phyloP scores from a whole-genome alignment of 805 yeast genomes.

The Yamadazyma scolyti region DNA sequence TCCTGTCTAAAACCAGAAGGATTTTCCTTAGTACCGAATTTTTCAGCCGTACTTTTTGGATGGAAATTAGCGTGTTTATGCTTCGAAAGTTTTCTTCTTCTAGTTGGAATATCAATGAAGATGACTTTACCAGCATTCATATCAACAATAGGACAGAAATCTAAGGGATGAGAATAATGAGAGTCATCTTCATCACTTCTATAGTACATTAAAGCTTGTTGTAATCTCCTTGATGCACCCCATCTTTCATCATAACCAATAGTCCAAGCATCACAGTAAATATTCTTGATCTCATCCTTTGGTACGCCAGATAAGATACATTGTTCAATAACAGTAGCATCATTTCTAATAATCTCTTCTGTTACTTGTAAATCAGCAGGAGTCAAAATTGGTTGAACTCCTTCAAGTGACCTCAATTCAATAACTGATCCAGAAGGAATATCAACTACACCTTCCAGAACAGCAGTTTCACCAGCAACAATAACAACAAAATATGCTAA shows the following conservation, averaged over 20 bases:
- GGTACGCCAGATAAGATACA: slow-evolving; percentile 69
- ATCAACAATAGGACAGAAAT: slow-evolving; percentile 80
- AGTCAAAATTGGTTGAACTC: slow-evolving; percentile 73
- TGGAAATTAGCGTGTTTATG: slow-evolving; percentile 68
- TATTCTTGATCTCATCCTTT: slow-evolving; percentile 53
- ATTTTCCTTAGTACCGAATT: slow-evolving; percentile 48
- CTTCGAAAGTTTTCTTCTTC: slow-evolving; percentile 69
- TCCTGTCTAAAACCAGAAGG: slow-evolving; percentile 55
- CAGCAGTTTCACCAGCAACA: slow-evolving; percentile 55
- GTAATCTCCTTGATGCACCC: slow-evolving; percentile 72
- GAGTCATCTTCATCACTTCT: slow-evolving; percentile 74
- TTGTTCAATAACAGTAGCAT: slow-evolving; percentile 69
- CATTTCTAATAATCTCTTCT: slow-evolving; percentile 64
- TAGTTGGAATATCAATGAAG: slow-evolving; percentile 69
- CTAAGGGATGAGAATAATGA: slow-evolving; percentile 71
- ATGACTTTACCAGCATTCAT: slow-evolving; percentile 66
- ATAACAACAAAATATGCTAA: slow-evolving; percentile 63
- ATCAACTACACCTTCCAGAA: slow-evolving; percentile 70
- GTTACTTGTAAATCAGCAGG: slow-evolving; percentile 61
- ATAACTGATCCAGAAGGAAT: slow-evolving; percentile 45
- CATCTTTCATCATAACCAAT: slow-evolving; percentile 73
- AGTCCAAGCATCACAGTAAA: slow-evolving; percentile 68
- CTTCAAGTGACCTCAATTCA: slow-evolving; percentile 47
- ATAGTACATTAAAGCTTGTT: slow-evolving; percentile 79
- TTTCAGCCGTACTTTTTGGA: slow-evolving; percentile 58